These are phyloP conservation scores for Pythium periplocum DNA, from an alignment of 352 stramenopile genomes.

Conservation along the genomic window DNA sequence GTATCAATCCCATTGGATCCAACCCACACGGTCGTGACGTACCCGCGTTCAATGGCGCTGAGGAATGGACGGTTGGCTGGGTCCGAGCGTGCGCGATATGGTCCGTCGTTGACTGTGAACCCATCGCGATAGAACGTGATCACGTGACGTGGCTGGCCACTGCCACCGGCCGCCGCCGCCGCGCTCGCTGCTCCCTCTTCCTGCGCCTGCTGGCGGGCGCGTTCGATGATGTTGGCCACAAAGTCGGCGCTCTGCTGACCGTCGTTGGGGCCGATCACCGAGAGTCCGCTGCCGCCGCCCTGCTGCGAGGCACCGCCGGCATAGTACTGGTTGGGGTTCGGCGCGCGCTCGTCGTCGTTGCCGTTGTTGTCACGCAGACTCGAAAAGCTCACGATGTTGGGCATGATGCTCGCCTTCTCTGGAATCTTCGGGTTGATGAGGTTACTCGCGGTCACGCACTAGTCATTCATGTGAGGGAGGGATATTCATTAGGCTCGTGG, in stretches of 20 bases:
- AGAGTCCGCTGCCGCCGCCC: slow-evolving; percentile 71
- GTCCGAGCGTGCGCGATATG: slow-evolving; percentile 68
- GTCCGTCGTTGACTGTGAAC: slow-evolving; percentile 78
- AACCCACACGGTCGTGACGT: background rate
- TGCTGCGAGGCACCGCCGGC: slow-evolving; percentile 56
- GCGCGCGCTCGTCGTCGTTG: slow-evolving; percentile 25
- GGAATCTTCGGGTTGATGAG: background rate
- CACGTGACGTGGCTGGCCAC: slow-evolving; percentile 38
- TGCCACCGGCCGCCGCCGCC: slow-evolving; percentile 11
- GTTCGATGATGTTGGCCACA: slow-evolving; percentile 80
- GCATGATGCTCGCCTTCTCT: slow-evolving; percentile 27
- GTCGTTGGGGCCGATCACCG: slow-evolving; percentile 53
- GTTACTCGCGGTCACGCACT: slow-evolving; percentile 1
- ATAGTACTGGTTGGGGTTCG: slow-evolving; percentile 65
- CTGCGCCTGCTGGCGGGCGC: slow-evolving; percentile 63
- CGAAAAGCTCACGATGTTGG: slow-evolving; percentile 80
- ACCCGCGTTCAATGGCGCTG: slow-evolving; percentile 74
- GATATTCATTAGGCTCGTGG: background rate
- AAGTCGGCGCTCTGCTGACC: slow-evolving; percentile 31
- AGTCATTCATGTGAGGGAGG: too few species aligned
- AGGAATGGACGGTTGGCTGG: slow-evolving; percentile 72
- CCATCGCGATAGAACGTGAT: slow-evolving; percentile 85
- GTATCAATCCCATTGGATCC: background rate
- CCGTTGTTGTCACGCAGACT: slow-evolving; percentile 45
- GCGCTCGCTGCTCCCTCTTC: slow-evolving; percentile 13